phyloP scores from a whole-genome alignment of 2,329 filamentous ascomycete genomes.

The Hymenoscyphus infarciens region DNA sequence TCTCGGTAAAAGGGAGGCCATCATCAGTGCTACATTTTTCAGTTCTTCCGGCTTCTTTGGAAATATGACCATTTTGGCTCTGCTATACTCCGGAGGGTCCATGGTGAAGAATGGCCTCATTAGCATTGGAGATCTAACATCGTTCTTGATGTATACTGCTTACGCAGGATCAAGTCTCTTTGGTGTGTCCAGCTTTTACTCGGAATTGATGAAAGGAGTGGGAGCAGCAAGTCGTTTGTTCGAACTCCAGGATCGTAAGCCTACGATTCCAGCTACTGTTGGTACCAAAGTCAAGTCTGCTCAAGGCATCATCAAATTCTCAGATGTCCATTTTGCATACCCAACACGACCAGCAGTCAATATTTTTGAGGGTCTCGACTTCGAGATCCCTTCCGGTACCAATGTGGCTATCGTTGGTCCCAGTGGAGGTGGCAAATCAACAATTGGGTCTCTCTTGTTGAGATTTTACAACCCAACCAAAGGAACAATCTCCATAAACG shows the following conservation, averaged over 20 bases:
- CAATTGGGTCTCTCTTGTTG: constrained; percentile 84
- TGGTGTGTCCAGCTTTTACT: constrained; percentile 93
- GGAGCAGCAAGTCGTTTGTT: constrained; percentile 95
- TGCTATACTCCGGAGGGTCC: constrained; percentile 85
- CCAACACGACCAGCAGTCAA: constrained; percentile 86
- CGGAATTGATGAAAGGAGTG: constrained; percentile 97
- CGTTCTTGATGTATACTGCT: constrained; percentile 97
- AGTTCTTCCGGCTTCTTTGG: constrained; percentile 82
- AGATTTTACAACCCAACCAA: constrained; percentile 83
- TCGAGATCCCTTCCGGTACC: constrained; percentile 86
- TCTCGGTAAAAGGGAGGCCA: constrained; percentile 79
- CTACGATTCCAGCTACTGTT: constrained; percentile 81
- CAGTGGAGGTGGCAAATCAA: constrained; percentile 93
- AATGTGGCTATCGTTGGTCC: constrained; percentile 97
- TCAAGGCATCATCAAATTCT: constrained; percentile 83
- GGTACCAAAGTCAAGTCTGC: constrained; percentile 77
- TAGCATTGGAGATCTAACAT: constrained; percentile 86
- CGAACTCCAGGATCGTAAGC: constrained; percentile 86
- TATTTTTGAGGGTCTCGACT: constrained; percentile 86
- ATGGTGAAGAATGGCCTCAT: constrained; percentile 86
- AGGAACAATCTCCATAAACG: constrained; percentile 79
- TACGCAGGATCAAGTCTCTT: constrained; percentile 84
- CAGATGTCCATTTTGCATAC: constrained; percentile 83
- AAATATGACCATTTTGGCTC: constrained; percentile 90
- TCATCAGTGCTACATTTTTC: constrained; percentile 90